A percentile compares a stretch with the other conserved stretches of the same genome.
Conservation (phyloP, 2,329 filamentous ascomycete genomes). For the Sclerotinia borealis region DNA sequence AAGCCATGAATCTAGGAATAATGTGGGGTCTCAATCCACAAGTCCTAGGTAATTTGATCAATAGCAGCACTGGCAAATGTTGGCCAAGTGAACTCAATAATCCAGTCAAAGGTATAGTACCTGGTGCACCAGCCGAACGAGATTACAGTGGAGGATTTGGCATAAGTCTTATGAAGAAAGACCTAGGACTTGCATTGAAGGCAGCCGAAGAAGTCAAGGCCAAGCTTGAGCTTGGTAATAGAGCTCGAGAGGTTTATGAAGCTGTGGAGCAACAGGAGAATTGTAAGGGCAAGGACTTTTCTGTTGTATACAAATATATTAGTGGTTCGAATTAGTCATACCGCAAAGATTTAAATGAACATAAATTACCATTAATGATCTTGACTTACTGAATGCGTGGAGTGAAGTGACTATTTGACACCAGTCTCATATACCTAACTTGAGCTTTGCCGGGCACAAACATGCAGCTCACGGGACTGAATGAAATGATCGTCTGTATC, state of each 20-base stretch:
- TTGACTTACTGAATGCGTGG: not conserved
- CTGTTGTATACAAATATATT: constrained; percentile 71
- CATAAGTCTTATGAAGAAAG: constrained; percentile 74
- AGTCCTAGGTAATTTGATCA: constrained; percentile 78
- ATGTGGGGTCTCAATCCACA: constrained; percentile 48
- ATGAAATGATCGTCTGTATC: no score
- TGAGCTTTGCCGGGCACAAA: no score
- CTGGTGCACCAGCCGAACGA: constrained; percentile 65
- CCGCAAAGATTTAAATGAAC: not conserved
- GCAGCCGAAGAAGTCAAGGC: constrained; percentile 64
- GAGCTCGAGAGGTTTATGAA: constrained; percentile 62
- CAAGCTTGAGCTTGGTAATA: constrained; percentile 56
- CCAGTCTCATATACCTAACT: not conserved
- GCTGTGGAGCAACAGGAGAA: constrained; percentile 53
- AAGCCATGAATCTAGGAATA: constrained; percentile 54
- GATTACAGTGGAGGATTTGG: constrained; percentile 77
- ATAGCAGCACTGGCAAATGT: constrained; percentile 87
- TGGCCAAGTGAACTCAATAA: constrained; percentile 98
- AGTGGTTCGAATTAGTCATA: constrained; percentile 32
- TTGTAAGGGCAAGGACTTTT: constrained; percentile 70
- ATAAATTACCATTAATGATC: not conserved
- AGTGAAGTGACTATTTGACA: not conserved
- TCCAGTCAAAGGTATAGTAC: constrained; percentile 79
- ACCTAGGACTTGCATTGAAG: constrained; percentile 65
- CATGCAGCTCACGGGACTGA: no score